Evolutionary conservation across 202 grass and related monocot species (phyloP).

Genomic region (Saccharum hybrid): DNA sequence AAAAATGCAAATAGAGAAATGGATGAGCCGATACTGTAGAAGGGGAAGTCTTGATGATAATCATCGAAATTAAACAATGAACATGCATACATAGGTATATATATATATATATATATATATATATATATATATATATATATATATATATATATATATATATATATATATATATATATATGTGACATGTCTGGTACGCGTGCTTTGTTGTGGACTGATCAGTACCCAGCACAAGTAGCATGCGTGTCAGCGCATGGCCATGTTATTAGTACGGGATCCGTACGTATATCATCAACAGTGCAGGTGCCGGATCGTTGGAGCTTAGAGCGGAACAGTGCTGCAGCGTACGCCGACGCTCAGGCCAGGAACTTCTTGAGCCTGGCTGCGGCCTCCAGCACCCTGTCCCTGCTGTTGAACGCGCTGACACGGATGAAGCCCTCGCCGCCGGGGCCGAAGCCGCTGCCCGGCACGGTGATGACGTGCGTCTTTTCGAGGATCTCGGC

Average conservation of each 20-base stretch:
- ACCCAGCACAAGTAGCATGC: background rate
- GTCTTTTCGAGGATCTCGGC: slow-evolving; percentile 82
- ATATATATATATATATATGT: background rate
- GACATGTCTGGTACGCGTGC: background rate
- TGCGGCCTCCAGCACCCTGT: slow-evolving; percentile 68
- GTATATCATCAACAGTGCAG: background rate
- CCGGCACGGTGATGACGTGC: slow-evolving; percentile 84
- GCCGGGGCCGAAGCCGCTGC: slow-evolving; percentile 81
- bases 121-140: no score
- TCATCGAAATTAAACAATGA: background rate
- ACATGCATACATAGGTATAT: background rate
- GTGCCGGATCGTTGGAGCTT: background rate
- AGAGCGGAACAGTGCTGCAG: background rate
- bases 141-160: no score
- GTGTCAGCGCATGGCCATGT: background rate
- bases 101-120: no score
- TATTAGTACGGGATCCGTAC: background rate
- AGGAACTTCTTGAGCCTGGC: slow-evolving; percentile 68
- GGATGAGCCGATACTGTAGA: background rate
- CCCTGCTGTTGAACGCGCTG: slow-evolving; percentile 77
- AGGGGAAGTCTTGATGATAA: background rate
- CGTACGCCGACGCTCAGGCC: slow-evolving; percentile 4
- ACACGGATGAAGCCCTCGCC: slow-evolving; percentile 93
- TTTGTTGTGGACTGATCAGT: background rate
- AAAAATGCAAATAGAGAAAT: background rate